A percentile compares a stretch with the other conserved stretches of the same genome.
These are phyloP conservation scores for Apiotrichum montevideense DNA, from an alignment of 1,284 basidiomycete genomes.

Conservation along the genomic window DNA sequence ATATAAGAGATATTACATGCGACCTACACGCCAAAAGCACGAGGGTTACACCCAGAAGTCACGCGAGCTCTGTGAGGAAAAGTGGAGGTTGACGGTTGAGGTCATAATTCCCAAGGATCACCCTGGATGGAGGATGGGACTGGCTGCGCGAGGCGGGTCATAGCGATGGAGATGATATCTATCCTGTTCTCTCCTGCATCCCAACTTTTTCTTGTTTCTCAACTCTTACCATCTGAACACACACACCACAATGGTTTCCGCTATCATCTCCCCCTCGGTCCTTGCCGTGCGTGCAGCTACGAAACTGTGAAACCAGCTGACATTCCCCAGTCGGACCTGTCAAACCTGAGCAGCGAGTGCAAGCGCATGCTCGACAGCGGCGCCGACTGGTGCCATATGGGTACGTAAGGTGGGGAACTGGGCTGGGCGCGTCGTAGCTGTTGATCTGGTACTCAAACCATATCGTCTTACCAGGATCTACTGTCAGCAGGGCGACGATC, in stretches of 20 bases:
- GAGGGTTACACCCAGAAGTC: no score
- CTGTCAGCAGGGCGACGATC: no score
- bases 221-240: no score
- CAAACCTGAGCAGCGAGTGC: conserved; percentile 83
- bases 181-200: no score
- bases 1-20: no score
- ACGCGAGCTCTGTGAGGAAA: background rate
- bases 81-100: background rate
- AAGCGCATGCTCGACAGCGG: conserved; percentile 85
- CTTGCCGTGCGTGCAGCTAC: conserved; percentile 54
- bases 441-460: no score
- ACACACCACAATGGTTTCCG: conserved; percentile 58
- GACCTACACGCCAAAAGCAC: no score
- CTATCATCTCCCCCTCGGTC: conserved; percentile 84
- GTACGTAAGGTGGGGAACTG: background rate
- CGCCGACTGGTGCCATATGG: conserved; percentile 93
- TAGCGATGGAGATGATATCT: no score
- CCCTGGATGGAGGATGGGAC: no score
- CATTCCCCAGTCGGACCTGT: conserved; percentile 67
- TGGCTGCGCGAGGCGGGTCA: no score
- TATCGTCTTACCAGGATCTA: no score
- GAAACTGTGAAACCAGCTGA: background rate
- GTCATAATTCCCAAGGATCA: background rate
- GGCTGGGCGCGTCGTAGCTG: no score
- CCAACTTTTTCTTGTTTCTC: background rate